Evolutionary conservation across 148 eudicot genomes (phyloP).

Genomic region (Camellia lanceoleosa): DNA sequence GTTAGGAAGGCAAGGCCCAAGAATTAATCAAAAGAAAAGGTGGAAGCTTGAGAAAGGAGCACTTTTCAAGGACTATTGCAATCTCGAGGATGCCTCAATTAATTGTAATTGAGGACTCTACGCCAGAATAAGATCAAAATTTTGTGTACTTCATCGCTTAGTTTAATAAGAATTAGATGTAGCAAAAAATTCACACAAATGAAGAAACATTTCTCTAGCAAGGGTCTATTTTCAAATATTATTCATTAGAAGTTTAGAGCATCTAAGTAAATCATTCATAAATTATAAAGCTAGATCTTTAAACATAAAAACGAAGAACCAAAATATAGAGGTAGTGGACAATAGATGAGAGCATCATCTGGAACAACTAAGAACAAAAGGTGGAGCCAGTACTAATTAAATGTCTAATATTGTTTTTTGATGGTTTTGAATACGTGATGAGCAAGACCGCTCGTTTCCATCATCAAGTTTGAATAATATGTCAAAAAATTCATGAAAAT

Average conservation of each 20-base stretch:
- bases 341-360: background rate
- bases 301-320: background rate
- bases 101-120: background rate
- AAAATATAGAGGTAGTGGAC: background rate
- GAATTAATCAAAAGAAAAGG: background rate
- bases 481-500: background rate
- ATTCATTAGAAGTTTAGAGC: conserved; percentile 2
- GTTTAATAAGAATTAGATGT: background rate
- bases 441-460: background rate
- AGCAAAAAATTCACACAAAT: background rate
- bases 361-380: background rate
- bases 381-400: background rate
- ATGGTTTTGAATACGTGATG: background rate
- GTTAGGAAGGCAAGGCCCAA: background rate
- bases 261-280: background rate
- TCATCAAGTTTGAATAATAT: no score
- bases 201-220: background rate
- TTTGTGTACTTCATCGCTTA: background rate
- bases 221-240: background rate
- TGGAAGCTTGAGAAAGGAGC: background rate
- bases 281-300: no score
- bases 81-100: background rate
- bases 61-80: background rate
- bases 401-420: background rate
- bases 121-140: background rate